A percentile compares a stretch with the other conserved stretches of the same genome.
Evolutionary conservation across 140 eudicot species (phyloP).

Genomic region (Oenanthe javanica): DNA sequence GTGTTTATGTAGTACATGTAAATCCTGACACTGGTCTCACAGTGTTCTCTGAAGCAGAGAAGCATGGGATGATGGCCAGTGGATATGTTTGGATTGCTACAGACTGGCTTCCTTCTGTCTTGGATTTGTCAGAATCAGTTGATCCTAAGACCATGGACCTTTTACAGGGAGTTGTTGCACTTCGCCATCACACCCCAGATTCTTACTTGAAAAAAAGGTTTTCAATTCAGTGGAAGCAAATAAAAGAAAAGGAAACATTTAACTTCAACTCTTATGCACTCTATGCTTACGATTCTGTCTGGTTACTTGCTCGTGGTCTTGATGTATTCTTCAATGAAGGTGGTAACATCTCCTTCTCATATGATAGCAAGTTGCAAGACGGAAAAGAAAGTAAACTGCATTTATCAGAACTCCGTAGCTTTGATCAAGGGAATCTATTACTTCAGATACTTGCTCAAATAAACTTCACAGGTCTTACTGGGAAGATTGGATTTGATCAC

Average conservation of each 20-base stretch:
- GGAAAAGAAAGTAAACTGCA: conserved; percentile 38
- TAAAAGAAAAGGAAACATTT: conserved; percentile 34
- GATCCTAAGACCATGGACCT: conserved; percentile 25
- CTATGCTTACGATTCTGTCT: conserved; percentile 82
- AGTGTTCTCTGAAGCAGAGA: conserved; percentile 45
- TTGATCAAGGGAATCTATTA: conserved; percentile 54
- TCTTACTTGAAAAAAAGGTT: conserved; percentile 34
- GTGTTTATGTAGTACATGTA: conserved; percentile 76
- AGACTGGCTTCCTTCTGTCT: conserved; percentile 67
- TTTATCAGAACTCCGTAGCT: conserved; percentile 44
- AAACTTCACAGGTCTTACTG: conserved; percentile 75
- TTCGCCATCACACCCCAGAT: conserved; percentile 72
- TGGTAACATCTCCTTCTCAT: conserved; percentile 46
- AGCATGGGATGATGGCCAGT: conserved; percentile 55
- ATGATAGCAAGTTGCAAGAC: conserved; percentile 41
- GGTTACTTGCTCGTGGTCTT: conserved; percentile 78
- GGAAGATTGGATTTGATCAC: conserved; percentile 58
- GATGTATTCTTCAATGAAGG: conserved; percentile 43
- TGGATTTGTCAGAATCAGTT: conserved; percentile 40
- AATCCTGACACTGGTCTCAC: conserved; percentile 74
- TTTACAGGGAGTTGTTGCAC: conserved; percentile 66
- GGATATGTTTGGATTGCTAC: conserved; percentile 83
- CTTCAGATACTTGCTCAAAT: conserved; percentile 39
- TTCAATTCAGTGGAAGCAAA: conserved; percentile 32
- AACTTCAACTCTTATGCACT: conserved; percentile 62